These are phyloP conservation scores for Medicago ruthenica DNA, from an alignment of 306 rosid species.

Conservation along the genomic window DNA sequence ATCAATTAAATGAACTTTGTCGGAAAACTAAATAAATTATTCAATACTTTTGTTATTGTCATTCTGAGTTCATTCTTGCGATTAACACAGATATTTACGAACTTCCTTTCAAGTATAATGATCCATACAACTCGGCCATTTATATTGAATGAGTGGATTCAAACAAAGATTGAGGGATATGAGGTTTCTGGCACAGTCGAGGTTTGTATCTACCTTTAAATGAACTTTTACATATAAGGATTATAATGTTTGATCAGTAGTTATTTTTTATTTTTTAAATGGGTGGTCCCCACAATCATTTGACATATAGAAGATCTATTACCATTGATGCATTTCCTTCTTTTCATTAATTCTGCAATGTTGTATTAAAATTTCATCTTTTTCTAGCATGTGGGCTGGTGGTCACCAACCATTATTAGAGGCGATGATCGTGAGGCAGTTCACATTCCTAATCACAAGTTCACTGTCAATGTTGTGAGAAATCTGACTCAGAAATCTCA, in stretches of 20 bases:
- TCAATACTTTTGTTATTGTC: conserved; percentile 34
- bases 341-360: conserved; percentile 20
- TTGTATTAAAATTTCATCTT: conserved; percentile 29
- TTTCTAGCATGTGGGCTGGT: conserved; percentile 97
- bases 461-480: conserved; percentile 94
- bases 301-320: conserved; percentile 28
- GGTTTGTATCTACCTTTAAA: conserved; percentile 63
- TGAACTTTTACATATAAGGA: conserved; percentile 12
- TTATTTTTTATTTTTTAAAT: background rate
- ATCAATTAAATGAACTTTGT: conserved; percentile 4
- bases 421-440: conserved; percentile 99
- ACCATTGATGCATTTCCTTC: conserved; percentile 33
- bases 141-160: conserved; percentile 93
- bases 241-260: conserved; percentile 10
- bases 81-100: conserved; percentile 84
- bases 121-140: conserved; percentile 94
- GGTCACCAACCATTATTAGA: conserved; percentile 98
- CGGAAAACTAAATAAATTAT: background rate
- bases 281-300: conserved; percentile 20
- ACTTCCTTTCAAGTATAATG: conserved; percentile 97
- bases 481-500: conserved; percentile 95
- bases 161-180: conserved; percentile 94
- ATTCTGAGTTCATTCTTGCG: conserved; percentile 47
- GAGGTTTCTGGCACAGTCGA: conserved; percentile 99
- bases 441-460: conserved; percentile 97